A percentile compares a stretch with the other conserved stretches of the same genome.
phyloP scores from a whole-genome alignment of 768 basidiomycete species.

The Tricholoma flavovirens region DNA sequence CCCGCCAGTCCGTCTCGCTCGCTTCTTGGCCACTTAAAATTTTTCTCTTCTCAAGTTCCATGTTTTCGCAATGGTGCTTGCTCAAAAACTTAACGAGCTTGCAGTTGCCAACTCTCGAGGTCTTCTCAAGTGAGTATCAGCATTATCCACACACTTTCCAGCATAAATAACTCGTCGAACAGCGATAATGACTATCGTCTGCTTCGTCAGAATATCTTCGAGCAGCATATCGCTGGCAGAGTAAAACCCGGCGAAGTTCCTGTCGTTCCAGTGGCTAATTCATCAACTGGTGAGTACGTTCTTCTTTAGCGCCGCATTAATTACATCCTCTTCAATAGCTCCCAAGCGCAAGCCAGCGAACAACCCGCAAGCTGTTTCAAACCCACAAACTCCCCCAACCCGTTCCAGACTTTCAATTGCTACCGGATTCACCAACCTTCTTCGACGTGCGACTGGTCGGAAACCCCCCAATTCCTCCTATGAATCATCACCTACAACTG shows the following conservation, averaged over 20 bases:
- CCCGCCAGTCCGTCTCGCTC: neutral
- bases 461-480: constrained; percentile 11
- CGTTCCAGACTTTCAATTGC: constrained; percentile 20
- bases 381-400: constrained; percentile 11
- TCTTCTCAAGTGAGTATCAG: constrained; percentile 49
- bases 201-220: constrained; percentile 62
- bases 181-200: constrained; percentile 75
- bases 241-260: constrained; percentile 25
- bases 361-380: constrained; percentile 5
- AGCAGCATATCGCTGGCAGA: constrained; percentile 41
- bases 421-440: constrained; percentile 27
- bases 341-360: constrained; percentile 5
- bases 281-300: constrained; percentile 10
- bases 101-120: constrained; percentile 63
- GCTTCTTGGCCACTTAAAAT: neutral
- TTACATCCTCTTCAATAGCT: constrained; percentile 1
- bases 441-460: constrained; percentile 36
- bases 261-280: constrained; percentile 21
- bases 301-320: neutral
- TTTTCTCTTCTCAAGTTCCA: constrained; percentile 9
- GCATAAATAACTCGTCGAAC: neutral
- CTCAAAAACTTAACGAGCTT: constrained; percentile 60
- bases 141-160: neutral
- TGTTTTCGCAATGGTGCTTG: constrained; percentile 41
- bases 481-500: constrained; percentile 3